Evolutionary conservation across 2,329 filamentous ascomycete genomes (phyloP), one percentile per base, ranked within the genome.

Genomic region (Fusarium napiforme): DNA sequence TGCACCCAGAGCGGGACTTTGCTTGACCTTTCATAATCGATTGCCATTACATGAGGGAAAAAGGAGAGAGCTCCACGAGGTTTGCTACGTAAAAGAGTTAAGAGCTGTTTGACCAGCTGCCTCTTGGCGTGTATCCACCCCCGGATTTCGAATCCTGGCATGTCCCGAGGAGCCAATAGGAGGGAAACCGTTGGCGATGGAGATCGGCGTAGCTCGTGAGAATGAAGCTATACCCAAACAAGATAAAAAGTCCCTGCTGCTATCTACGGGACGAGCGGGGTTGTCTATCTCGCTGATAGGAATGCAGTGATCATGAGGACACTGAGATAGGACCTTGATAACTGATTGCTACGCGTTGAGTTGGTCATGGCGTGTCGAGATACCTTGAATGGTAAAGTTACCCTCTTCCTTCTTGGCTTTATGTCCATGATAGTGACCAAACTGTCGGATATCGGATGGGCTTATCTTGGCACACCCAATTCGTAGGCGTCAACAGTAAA

Each of bases 1-100:
- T 59, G 43, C 61, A 73, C 10, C 62, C 67, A 28, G 71, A 71
- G 26, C 71, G 71, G 49, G 61, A 73, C 64, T 68, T 73, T 37
- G 23, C n/a, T 36, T 67, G 62, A 19, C 62, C 61, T 42, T 73
- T 73, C 66, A 73, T 64, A 32, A n/a, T 36, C 57, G 23, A 23
- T 30, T 63, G 23, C 32, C 26, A 21, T 36, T 23, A 28, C 40
- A 60, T 52, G 16, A 21, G 30, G 37, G 32, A 34, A 40, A 30
- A 16, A 50, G 23, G 56, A 55, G 28, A 69, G 6, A 28, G 39
- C 32, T 64, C 43, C 60, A 64, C 42, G 57, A 63, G 16, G 19
- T 50, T 36, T 45, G 50, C 36, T 26, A 46, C 53, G 43, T 60
- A 69, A 64, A 42, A 46, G 62, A 67, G 30, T 39, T 26, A 42